These are phyloP conservation scores for Maudiozyma barnettii DNA, from an alignment of 805 yeast genomes.

Conservation along the genomic window DNA sequence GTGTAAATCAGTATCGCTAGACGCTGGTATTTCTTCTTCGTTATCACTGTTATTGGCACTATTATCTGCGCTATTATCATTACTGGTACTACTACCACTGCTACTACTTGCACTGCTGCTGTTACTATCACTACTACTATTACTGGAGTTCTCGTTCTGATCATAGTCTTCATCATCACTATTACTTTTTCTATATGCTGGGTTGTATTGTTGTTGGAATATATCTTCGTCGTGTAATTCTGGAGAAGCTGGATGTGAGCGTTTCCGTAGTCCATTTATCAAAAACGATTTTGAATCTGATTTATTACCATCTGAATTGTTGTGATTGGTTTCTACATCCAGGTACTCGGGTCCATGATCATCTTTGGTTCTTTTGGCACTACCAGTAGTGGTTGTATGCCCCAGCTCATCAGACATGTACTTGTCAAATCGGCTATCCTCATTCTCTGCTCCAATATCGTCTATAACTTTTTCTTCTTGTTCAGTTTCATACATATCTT, in stretches of 20 bases:
- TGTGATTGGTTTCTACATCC: slow-evolving; percentile 17
- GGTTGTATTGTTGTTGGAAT: slow-evolving; percentile 38
- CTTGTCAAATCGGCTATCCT: slow-evolving; percentile 20
- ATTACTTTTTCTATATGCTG: slow-evolving; percentile 6
- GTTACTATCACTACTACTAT: not conserved
- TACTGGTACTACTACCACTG: not conserved
- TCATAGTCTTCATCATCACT: slow-evolving; percentile 34
- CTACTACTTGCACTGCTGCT: not conserved
- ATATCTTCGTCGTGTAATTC: slow-evolving; percentile 19
- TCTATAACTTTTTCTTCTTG: slow-evolving; percentile 40
- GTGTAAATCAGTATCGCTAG: not conserved
- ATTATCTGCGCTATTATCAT: not conserved
- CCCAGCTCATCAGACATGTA: slow-evolving; percentile 25
- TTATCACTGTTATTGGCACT: not conserved
- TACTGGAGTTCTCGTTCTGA: not conserved
- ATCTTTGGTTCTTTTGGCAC: not conserved
- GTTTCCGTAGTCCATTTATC: slow-evolving; percentile 8
- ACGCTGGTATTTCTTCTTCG: not conserved
- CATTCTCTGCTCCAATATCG: slow-evolving; percentile 32
- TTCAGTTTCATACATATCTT: slow-evolving; percentile 22
- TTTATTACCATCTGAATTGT: not conserved
- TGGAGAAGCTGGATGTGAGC: slow-evolving; percentile 11
- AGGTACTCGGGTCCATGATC: not conserved
- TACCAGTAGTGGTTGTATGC: slow-evolving; percentile 12
- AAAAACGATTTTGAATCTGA: slow-evolving; percentile 6